These are phyloP conservation scores for Erodium moschatum DNA, from an alignment of 441 rosid species.

Conservation along the genomic window DNA sequence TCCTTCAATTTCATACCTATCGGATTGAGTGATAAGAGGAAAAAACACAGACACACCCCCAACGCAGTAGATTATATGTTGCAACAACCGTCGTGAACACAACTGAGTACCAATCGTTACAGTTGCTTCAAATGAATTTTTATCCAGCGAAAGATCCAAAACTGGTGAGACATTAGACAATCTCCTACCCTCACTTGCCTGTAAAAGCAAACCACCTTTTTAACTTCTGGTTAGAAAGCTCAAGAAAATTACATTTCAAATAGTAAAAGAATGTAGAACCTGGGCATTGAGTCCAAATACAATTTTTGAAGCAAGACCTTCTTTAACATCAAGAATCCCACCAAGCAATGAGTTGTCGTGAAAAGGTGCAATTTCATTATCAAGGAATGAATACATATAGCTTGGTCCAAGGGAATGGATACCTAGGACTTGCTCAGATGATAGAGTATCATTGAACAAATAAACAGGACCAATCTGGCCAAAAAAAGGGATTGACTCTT, in stretches of 20 bases:
- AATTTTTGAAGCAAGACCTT: conserved; percentile 89
- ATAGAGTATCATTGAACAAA: conserved; percentile 76
- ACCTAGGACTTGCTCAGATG: conserved; percentile 82
- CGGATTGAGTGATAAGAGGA: conserved; percentile 85
- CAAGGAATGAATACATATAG: conserved; percentile 94
- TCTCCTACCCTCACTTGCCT: conserved; percentile 88
- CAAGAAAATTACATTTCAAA: conserved; percentile 9
- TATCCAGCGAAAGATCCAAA: conserved; percentile 54
- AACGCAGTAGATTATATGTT: conserved; percentile 91
- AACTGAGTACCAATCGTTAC: conserved; percentile 74
- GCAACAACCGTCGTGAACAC: conserved; percentile 93
- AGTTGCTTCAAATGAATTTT: conserved; percentile 71
- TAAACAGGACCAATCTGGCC: conserved; percentile 98
- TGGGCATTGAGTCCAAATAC: conserved; percentile 94
- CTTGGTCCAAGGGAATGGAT: conserved; percentile 86
- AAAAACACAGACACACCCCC: conserved; percentile 98
- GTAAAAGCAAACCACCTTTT: conserved; percentile 32
- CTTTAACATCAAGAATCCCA: conserved; percentile 88
- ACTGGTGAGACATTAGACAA: conserved; percentile 79
- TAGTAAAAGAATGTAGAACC: conserved; percentile 38
- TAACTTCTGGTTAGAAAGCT: conserved; percentile 2
- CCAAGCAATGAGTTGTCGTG: conserved; percentile 56
- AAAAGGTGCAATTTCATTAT: conserved; percentile 56
- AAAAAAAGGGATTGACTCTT: conserved; percentile 57
- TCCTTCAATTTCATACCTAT: conserved; percentile 64